phyloP scores from a whole-genome alignment of 2,329 filamentous ascomycete genomes.

The Diaporthe aspalathi region DNA sequence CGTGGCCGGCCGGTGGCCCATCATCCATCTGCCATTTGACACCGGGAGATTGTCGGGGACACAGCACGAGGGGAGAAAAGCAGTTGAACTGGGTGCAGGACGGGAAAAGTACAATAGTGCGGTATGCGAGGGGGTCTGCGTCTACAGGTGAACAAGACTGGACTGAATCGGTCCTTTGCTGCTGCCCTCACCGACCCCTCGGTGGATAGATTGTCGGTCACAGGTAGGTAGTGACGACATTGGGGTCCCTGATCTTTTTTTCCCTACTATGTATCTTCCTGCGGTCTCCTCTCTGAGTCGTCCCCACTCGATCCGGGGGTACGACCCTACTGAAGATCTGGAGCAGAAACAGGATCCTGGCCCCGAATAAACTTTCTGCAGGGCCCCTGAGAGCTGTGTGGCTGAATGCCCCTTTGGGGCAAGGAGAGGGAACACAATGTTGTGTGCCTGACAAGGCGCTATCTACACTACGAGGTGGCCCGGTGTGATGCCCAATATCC shows the following conservation, averaged over 20 bases:
- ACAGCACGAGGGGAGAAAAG: not conserved
- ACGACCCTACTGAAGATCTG: not conserved
- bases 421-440: not conserved
- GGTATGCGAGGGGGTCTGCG: not conserved
- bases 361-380: not conserved
- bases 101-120: not conserved
- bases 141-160: not conserved
- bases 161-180: slow-evolving; percentile 16
- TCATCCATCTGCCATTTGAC: not conserved
- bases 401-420: not conserved
- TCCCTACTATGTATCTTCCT: too few relatives aligned
- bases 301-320: not conserved
- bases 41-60: not conserved
- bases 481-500: slow-evolving; percentile 28
- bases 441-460: slow-evolving; percentile 20
- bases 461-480: slow-evolving; percentile 1
- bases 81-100: not conserved
- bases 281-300: too few relatives aligned
- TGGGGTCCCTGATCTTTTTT: not conserved
- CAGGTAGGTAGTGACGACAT: slow-evolving; percentile 5
- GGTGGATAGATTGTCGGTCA: not conserved
- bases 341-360: slow-evolving; percentile 11
- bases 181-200: slow-evolving; percentile 16
- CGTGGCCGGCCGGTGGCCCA: slow-evolving; percentile 14
- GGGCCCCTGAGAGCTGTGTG: slow-evolving; percentile 1